Conservation (phyloP, 345 rosid genomes). For the Litchi chinensis region DNA sequence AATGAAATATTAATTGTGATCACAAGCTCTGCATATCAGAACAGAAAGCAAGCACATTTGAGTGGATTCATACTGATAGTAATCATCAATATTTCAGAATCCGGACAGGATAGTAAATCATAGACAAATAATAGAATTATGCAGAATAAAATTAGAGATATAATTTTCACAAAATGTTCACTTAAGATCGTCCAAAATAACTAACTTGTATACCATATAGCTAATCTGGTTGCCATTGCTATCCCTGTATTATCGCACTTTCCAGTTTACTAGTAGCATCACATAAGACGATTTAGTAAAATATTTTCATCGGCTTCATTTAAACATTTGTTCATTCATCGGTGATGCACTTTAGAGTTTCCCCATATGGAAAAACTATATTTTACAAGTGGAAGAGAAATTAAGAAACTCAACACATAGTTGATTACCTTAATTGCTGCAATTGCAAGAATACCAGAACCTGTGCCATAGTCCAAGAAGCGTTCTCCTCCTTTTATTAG, state of each 20-base stretch:
- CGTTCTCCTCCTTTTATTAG: constrained; percentile 75
- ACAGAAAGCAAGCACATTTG: neutral
- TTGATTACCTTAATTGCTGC: constrained; percentile 79
- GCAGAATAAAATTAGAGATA: neutral
- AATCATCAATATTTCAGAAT: neutral
- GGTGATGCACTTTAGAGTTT: neutral
- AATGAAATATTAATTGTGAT: neutral
- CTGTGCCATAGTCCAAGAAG: constrained; percentile 89
- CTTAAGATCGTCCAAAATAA: neutral
- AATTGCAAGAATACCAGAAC: constrained; percentile 89
- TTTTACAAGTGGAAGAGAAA: neutral
- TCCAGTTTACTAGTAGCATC: neutral
- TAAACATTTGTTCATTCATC: neutral
- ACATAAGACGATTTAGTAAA: neutral
- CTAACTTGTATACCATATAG: neutral
- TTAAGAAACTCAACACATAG: too few relatives aligned
- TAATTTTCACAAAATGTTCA: neutral
- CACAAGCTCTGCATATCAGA: neutral
- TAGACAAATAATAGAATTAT: neutral
- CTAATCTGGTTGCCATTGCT: neutral
- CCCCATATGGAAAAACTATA: neutral
- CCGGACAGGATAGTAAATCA: neutral
- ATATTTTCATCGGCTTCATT: too few relatives aligned
- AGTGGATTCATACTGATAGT: neutral
- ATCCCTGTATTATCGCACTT: neutral